These are phyloP conservation scores for Pseudomonodictys pantanalensis DNA, from an alignment of 495 filamentous ascomycete genomes.

Conservation along the genomic window DNA sequence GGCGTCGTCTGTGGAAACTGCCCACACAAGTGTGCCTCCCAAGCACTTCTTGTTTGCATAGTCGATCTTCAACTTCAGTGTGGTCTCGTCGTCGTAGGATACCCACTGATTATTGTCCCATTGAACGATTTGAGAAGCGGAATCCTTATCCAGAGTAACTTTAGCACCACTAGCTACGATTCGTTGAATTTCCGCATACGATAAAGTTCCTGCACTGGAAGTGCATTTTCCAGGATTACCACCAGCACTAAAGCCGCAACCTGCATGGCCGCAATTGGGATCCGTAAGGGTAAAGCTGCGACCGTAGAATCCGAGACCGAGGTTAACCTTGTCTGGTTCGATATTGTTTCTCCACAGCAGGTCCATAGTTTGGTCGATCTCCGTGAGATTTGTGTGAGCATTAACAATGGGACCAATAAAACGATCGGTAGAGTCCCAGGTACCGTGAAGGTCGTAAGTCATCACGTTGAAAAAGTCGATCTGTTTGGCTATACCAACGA, in stretches of 20 bases:
- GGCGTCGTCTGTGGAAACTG: neutral
- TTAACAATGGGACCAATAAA: slow-evolving; percentile 39
- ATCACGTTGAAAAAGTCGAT: slow-evolving; percentile 26
- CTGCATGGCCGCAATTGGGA: slow-evolving; percentile 35
- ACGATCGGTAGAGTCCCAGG: slow-evolving; percentile 13
- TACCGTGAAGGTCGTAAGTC: slow-evolving; percentile 19
- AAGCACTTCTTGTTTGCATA: slow-evolving; percentile 43
- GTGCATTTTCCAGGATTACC: slow-evolving; percentile 13
- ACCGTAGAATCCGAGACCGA: slow-evolving; percentile 58
- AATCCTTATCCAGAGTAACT: neutral
- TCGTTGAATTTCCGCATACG: slow-evolving; percentile 6
- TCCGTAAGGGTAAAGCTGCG: slow-evolving; percentile 41
- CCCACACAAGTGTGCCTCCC: slow-evolving; percentile 33
- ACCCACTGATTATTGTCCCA: slow-evolving; percentile 48
- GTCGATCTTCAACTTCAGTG: slow-evolving; percentile 44
- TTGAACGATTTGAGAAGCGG: slow-evolving; percentile 41
- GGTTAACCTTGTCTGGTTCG: slow-evolving; percentile 40
- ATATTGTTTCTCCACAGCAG: slow-evolving; percentile 55
- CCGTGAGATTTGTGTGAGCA: slow-evolving; percentile 57
- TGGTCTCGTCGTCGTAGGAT: slow-evolving; percentile 46
- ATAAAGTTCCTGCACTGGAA: slow-evolving; percentile 10
- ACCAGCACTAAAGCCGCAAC: slow-evolving; percentile 35
- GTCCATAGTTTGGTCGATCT: slow-evolving; percentile 49
- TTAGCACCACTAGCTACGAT: neutral
- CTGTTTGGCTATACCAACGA: neutral